Evolutionary conservation across 257 asterid species (phyloP).

Genomic region (Solanum chaucha): DNA sequence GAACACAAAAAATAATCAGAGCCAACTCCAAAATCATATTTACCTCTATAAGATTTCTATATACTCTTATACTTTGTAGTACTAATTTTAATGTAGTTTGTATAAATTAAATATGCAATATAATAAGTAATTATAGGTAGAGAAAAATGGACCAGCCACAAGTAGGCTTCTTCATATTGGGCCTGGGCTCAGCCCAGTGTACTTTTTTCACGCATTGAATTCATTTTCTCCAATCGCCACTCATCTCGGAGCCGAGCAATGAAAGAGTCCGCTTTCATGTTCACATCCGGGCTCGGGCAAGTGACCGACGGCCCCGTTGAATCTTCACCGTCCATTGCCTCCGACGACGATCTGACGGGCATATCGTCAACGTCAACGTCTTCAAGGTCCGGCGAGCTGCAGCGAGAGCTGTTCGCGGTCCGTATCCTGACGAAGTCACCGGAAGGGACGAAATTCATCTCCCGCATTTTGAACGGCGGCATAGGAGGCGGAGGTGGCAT

Average conservation of each 20-base stretch:
- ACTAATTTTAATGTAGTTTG: not conserved
- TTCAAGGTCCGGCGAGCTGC: slow-evolving; percentile 70
- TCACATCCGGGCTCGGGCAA: slow-evolving; percentile 95
- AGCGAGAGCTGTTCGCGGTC: slow-evolving; percentile 51
- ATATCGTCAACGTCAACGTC: slow-evolving; percentile 36
- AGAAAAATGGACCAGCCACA: not conserved
- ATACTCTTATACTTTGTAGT: not conserved
- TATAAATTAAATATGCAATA: not conserved
- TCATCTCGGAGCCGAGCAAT: slow-evolving; percentile 65
- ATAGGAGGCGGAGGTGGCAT: slow-evolving; percentile 66
- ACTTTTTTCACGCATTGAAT: slow-evolving; percentile 35
- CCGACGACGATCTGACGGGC: slow-evolving; percentile 31
- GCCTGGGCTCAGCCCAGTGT: slow-evolving; percentile 5
- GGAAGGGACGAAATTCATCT: slow-evolving; percentile 30
- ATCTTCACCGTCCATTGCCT: slow-evolving; percentile 31
- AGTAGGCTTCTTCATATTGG: not conserved
- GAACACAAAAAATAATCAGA: not conserved
- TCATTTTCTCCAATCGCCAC: slow-evolving; percentile 77
- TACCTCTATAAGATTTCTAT: not conserved
- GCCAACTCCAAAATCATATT: not conserved
- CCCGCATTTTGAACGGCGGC: slow-evolving; percentile 64
- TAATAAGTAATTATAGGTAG: not conserved
- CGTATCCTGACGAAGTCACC: slow-evolving; percentile 56
- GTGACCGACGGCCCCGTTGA: slow-evolving; percentile 38
- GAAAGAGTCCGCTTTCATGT: slow-evolving; percentile 60